Evolutionary conservation across 371 early-diverging fungal species (phyloP), one percentile per base, ranked within the genome.

Genomic region (Funneliformis caledonium): DNA sequence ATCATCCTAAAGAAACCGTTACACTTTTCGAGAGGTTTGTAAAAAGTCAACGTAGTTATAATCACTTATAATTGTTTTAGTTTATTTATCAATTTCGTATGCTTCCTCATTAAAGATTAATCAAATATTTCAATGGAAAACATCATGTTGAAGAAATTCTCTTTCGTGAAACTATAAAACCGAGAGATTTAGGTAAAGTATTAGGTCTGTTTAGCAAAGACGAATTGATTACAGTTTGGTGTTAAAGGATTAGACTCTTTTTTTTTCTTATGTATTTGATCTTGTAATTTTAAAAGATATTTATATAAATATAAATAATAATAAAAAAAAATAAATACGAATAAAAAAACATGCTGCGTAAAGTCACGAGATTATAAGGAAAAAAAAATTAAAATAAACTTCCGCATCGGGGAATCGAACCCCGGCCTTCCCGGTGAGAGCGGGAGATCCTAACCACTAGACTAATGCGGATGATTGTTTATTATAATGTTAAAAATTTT

Each of bases 121-220:
- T 89, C n/a, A 90, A 91, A 3, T 96, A 95, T 79, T 93, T 96
- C 85, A 89, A 93, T 83, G 97, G 97, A 2, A 90, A 91, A 64
- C 90, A 92, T 82, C 93, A 92, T 81, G 89, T 93, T 19, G 95
- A 96, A 78, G 97, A 96, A 82, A 95, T 96, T 74, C 84, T 92
- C 79, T 95, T 91, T 78, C 86, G 93, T 10, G 95, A 96, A 84
- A 92, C 90, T 47, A 85, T 94, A 33, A 89, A 90, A 12, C 84
- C 90, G 79, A 85, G 88, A 74, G 93, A 94, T 78, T 83, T 94
- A 26, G 87, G 86, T 65, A 83, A 89, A 7, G 89, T 93, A 2
- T 82, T 92, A 33, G 87, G 88, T 37, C 88, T 89, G 50, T 92
- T 92, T 76, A 70, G n/a, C 22, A 37, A 43, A 37, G 80, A 88